Base-by-base conservation (phyloP, 176 grass and related monocot species). In the Triticum timopheevii region DNA sequence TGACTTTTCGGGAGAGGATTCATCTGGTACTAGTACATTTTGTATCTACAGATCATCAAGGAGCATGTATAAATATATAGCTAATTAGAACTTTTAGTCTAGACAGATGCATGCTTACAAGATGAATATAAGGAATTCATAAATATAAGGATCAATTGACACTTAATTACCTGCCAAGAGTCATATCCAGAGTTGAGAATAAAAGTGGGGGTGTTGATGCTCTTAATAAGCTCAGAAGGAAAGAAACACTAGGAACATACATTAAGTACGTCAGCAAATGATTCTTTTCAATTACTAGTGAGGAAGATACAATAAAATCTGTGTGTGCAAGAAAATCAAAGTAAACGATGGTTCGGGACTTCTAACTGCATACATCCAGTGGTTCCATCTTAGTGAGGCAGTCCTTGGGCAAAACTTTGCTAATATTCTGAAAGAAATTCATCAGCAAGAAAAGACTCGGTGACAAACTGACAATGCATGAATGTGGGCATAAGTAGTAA, bases 171-270 rank as follows among this genome's bases (percentile, higher is more conserved):
- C 90, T 97, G 92, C 90, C 84, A 94, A 28, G 90, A 80, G 42
- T 93, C 95, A 70, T 91, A 97, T 78, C 27, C 88, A 10, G 95
- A 80, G 80, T 93, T 97, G 47, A 93, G 76, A 47, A 97, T 90
- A 84, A 97, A 89, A 1, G 87, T 59, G 1, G 90, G 95, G 30
- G 87, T 88, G 23, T 27, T 73, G 47, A 97, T 90, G 84, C 75
- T 83, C 84, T 94, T 92, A 69, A 80, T 85, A 75, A 94, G 78
- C 75, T 90, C 89, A 69, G 84, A 80, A 28, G 94, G 56, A 89
- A 94, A 94, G 86, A 94, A 90, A 82, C 92, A 95, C 89, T 95
- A 59, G 24, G 50, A 28, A 25, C 23, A 79, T 76, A 44, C 2
- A 82, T 56, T 47, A 42, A 79, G 63, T 47, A 52, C 50, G 62